Conservation (phyloP, 106 monocot species). For the Triglochin maritima region DNA sequence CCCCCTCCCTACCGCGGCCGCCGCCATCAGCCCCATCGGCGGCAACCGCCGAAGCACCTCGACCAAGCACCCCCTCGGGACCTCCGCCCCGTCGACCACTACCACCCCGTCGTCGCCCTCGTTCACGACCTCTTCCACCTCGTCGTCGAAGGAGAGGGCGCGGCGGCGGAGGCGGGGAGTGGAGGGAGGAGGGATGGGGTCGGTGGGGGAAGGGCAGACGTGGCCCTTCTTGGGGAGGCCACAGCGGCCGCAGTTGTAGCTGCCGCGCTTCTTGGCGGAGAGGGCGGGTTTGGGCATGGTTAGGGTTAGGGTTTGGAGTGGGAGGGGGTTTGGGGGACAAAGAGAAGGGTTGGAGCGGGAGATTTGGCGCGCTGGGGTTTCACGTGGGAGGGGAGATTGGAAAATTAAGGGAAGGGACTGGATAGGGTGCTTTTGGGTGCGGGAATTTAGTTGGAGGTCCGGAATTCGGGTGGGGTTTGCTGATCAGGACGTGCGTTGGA, state of each 20-base stretch:
- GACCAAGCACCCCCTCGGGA: constrained; percentile 26
- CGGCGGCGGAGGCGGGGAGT: constrained; percentile 34
- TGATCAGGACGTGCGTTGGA: no score
- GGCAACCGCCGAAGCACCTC: constrained; percentile 56
- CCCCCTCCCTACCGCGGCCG: constrained; percentile 58
- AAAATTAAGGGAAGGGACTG: not conserved
- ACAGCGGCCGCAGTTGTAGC: constrained; percentile 97
- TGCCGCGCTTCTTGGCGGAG: constrained; percentile 63
- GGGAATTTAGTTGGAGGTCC: no score
- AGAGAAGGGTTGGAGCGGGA: constrained; percentile 4
- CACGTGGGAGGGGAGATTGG: constrained; percentile 3
- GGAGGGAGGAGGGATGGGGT: not conserved
- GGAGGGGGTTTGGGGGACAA: not conserved
- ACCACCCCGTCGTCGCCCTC: constrained; percentile 33
- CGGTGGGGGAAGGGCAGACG: constrained; percentile 30
- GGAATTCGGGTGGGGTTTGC: no score
- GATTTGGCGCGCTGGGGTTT: constrained; percentile 4
- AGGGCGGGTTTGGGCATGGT: constrained; percentile 7
- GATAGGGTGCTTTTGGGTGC: not conserved
- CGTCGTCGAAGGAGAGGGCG: constrained; percentile 50
- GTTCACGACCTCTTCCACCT: constrained; percentile 13
- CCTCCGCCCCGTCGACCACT: constrained; percentile 14
- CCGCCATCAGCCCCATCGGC: constrained; percentile 64
- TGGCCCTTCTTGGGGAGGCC: constrained; percentile 96
- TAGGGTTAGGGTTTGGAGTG: constrained; percentile 1